Conservation (phyloP, 495 filamentous ascomycete species). For the Annulohypoxylon bovei region DNA sequence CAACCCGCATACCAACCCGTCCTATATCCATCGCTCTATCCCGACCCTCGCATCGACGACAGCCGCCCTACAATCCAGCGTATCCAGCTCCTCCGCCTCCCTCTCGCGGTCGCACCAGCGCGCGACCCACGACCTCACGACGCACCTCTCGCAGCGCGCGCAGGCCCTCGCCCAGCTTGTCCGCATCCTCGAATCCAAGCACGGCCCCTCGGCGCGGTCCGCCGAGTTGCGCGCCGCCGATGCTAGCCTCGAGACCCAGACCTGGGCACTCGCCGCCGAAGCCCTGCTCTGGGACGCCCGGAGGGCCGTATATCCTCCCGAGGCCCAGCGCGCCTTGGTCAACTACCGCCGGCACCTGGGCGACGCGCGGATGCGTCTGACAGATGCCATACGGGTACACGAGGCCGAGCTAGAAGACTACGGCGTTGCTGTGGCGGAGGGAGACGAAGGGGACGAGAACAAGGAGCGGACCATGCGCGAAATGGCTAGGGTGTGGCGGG, state of each 20-base stretch:
- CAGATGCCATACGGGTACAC: constrained; percentile 56
- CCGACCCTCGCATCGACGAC: constrained; percentile 50
- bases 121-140: constrained; percentile 41
- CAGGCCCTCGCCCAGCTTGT: constrained; percentile 48
- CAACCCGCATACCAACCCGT: constrained; percentile 61
- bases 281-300: constrained; percentile 43
- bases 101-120: constrained; percentile 50
- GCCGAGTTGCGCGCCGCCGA: constrained; percentile 68
- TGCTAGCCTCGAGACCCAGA: constrained; percentile 62
- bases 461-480: constrained; percentile 63
- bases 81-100: constrained; percentile 34
- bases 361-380: constrained; percentile 59
- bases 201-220: constrained; percentile 71
- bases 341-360: constrained; percentile 65
- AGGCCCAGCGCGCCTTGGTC: constrained; percentile 64
- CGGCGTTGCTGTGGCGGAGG: constrained; percentile 54
- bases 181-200: constrained; percentile 61
- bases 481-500: constrained; percentile 68
- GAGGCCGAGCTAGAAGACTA: constrained; percentile 64
- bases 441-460: constrained; percentile 28
- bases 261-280: constrained; percentile 52
- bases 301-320: constrained; percentile 64
- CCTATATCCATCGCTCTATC: constrained; percentile 60
- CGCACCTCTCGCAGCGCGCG: constrained; percentile 46
- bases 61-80: constrained; percentile 34